phyloP scores from a whole-genome alignment of 208 protist species.

The Trypanosomatidae sp. region DNA sequence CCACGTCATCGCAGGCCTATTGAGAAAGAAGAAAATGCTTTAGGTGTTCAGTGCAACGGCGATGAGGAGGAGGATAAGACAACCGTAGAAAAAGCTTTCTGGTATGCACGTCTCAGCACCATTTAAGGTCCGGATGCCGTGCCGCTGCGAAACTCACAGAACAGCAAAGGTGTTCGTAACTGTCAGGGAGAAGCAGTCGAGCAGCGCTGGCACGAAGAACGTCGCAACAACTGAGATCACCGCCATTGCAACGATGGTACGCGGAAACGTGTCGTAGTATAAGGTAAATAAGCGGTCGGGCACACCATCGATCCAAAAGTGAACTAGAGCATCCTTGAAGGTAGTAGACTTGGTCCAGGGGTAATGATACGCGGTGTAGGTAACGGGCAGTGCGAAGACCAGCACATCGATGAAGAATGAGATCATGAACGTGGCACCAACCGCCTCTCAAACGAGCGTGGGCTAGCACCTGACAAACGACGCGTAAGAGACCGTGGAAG shows the following conservation, averaged over 20 bases:
- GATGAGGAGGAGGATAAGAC: not conserved
- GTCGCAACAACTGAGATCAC: not conserved
- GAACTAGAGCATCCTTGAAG: not conserved
- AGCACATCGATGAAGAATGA: not conserved
- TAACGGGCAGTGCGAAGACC: not conserved
- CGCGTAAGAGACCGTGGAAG: not conserved
- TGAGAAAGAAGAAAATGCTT: not conserved
- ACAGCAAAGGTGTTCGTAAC: slow-evolving; percentile 4
- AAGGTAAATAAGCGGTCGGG: slow-evolving; percentile 4
- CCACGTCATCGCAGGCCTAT: too few relatives aligned
- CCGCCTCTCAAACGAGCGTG: not conserved
- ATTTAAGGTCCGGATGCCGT: slow-evolving; percentile 8
- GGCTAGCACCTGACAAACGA: not conserved
- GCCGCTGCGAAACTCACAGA: slow-evolving; percentile 8
- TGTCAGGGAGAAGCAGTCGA: slow-evolving; percentile 1
- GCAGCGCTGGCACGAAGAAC: not conserved
- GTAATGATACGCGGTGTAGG: slow-evolving; percentile 7
- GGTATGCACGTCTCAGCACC: not conserved
- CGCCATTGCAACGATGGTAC: not conserved
- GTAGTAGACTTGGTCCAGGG: not conserved
- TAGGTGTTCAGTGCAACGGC: slow-evolving; percentile 1
- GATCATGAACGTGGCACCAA: not conserved
- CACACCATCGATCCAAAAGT: slow-evolving; percentile 8
- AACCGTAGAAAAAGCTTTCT: not conserved
- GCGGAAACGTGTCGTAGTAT: not conserved